Evolutionary conservation across 129 eudicot genomes (phyloP), one percentile per base, ranked within the genome.

Genomic region (Ambrosia trifida): DNA sequence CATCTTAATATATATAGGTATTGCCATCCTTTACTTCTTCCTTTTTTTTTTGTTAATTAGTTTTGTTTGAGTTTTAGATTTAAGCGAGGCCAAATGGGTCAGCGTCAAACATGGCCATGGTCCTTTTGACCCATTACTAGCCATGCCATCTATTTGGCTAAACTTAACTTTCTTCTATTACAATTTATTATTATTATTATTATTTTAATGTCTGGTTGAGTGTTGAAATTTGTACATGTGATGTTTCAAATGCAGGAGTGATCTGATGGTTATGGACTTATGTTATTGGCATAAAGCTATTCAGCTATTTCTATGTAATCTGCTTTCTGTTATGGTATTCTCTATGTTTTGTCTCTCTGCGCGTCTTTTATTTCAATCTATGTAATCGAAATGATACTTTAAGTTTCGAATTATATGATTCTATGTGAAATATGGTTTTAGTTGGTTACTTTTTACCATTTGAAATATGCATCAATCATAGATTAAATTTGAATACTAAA

Each of bases 1-100:
- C 82, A 9, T 56, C 68, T 36, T 36, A 43, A 64, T 64, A 69
- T 82, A 78, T 80, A 73, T 66, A 58, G 1, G 31, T 10, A 46
- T n/a, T n/a, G 19, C 6, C 5, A 30, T 24, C 30, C 11, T 3
- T 24, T 0, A 2, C 3, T 53, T 20, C 10, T 19, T n/a, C 32
- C 4, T 0, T 30, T 11, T 11, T 11, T 58, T 58, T 24, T 24
- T 24, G 28, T 24, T 24, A 24, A 24, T 24, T 24, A 1, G 28
- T 24, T 24, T 24, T 24, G 28, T 24, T 24, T 24, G 28, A 24
- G 28, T 24, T 24, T 24, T 24, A 24, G 28, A 24, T 24, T 24
- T 24, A 24, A 24, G 28, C 28, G 28, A 24, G 28, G 28, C 28
- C 28, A 24, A 24, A 24, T 24, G 28, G 28, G 28, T 24, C 28